Evolutionary conservation across 2,329 filamentous ascomycete species (phyloP).

Genomic region (Fusarium mexicanum): DNA sequence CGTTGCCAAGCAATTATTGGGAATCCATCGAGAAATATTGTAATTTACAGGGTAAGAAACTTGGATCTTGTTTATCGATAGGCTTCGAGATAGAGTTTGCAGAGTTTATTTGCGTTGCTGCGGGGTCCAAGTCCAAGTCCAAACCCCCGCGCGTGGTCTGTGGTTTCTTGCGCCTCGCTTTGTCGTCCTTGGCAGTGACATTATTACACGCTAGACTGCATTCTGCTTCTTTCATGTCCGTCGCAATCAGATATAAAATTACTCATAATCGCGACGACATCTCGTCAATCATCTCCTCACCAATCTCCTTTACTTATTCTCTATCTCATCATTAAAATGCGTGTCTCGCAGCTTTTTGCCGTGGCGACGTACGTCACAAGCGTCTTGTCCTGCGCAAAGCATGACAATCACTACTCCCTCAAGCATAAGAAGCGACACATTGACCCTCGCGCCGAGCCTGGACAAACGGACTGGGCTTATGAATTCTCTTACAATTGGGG

Average conservation of each 20-base stretch:
- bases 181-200: conserved; percentile 23
- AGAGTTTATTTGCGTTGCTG: too few relatives aligned
- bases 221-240: not conserved
- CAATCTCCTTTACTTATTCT: too few relatives aligned
- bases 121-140: not conserved
- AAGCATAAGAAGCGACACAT: conserved; percentile 25
- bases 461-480: conserved; percentile 24
- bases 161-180: not conserved
- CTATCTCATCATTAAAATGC: not conserved
- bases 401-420: conserved; percentile 21
- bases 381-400: conserved; percentile 7
- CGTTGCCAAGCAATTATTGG: not conserved
- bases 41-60: too few relatives aligned
- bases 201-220: not conserved
- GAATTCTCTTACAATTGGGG: conserved; percentile 34
- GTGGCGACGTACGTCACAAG: not conserved
- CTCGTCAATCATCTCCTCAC: not conserved
- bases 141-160: not conserved
- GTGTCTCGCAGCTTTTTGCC: not conserved
- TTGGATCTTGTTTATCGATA: not conserved
- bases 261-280: too few relatives aligned
- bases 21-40: not conserved
- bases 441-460: conserved; percentile 11
- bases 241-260: conserved; percentile 9
- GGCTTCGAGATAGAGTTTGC: not conserved